phyloP scores from a whole-genome alignment of 1,284 basidiomycete genomes.

The Ustilago esculenta region DNA sequence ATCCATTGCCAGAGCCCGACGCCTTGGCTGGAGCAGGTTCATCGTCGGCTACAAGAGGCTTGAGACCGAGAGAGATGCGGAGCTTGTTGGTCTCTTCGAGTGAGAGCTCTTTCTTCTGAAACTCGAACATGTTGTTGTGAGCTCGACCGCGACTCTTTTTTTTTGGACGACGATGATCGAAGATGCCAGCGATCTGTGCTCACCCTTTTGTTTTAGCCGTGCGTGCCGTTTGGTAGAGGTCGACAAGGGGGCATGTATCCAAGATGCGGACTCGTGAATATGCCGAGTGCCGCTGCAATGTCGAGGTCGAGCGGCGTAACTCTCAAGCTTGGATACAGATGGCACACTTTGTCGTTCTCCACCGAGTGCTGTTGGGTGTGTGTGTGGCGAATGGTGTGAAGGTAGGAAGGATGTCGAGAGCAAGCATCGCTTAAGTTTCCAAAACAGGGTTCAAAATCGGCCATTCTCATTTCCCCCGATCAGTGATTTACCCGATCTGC shows the following conservation, averaged over 20 bases:
- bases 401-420: too few species aligned
- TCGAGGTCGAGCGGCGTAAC: too few species aligned
- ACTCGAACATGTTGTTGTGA: slow-evolving; percentile 61
- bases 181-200: slow-evolving; percentile 17
- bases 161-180: background rate
- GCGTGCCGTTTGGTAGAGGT: background rate
- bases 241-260: background rate
- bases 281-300: background rate
- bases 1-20: slow-evolving; percentile 18
- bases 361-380: too few species aligned
- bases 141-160: slow-evolving; percentile 17
- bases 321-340: too few species aligned
- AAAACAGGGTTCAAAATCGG: too few species aligned
- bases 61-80: slow-evolving; percentile 90
- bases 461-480: too few species aligned
- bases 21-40: slow-evolving; percentile 47
- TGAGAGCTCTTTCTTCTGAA: slow-evolving; percentile 78
- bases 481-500: too few species aligned
- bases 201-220: slow-evolving; percentile 17
- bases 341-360: too few species aligned
- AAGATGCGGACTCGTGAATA: background rate
- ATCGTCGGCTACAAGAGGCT: slow-evolving; percentile 79
- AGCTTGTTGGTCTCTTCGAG: slow-evolving; percentile 98
- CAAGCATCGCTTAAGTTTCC: too few species aligned
- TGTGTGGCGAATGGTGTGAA: too few species aligned